Conservation (phyloP, 495 filamentous ascomycete species). For the Hypoxylon lienhwacheense region DNA sequence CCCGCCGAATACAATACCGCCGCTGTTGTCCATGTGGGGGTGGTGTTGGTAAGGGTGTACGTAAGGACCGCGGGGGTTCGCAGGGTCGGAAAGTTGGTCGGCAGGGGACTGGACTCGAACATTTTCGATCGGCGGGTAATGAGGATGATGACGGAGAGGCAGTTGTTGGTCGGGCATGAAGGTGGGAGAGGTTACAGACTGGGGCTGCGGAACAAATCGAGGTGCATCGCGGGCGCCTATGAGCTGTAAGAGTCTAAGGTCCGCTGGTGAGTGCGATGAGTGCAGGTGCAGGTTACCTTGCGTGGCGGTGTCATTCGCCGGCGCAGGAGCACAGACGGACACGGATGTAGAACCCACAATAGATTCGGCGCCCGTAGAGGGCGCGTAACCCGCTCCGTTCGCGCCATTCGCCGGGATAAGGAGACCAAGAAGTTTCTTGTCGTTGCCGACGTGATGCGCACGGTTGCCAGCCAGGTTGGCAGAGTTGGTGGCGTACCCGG, state of each 20-base stretch:
- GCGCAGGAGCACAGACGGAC: conserved; percentile 8
- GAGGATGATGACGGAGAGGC: conserved; percentile 5
- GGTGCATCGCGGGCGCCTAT: conserved; percentile 28
- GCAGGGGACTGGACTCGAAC: conserved; percentile 18
- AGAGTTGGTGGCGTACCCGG: conserved; percentile 15
- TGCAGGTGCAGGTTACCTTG: conserved; percentile 27
- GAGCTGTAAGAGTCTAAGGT: conserved; percentile 27
- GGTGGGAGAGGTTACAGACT: conserved; percentile 21
- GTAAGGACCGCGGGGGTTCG: conserved; percentile 27
- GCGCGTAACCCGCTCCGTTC: conserved; percentile 2
- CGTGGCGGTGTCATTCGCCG: conserved; percentile 9
- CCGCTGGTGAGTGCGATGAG: conserved; percentile 1
- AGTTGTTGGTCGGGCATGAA: conserved; percentile 15
- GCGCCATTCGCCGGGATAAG: neutral
- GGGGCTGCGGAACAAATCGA: conserved; percentile 25
- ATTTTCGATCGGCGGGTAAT: conserved; percentile 14
- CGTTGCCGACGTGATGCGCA: neutral
- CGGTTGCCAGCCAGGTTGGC: conserved; percentile 9
- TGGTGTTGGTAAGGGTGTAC: conserved; percentile 37
- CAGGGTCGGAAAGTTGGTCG: conserved; percentile 21
- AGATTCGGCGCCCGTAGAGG: conserved; percentile 4
- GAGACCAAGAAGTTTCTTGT: neutral
- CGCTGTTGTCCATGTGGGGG: conserved; percentile 48
- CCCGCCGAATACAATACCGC: conserved; percentile 47
- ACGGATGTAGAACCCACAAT: conserved; percentile 4